Evolutionary conservation across 257 asterid species (phyloP), one percentile per base, ranked within the genome.

Genomic region (Petrea volubilis): DNA sequence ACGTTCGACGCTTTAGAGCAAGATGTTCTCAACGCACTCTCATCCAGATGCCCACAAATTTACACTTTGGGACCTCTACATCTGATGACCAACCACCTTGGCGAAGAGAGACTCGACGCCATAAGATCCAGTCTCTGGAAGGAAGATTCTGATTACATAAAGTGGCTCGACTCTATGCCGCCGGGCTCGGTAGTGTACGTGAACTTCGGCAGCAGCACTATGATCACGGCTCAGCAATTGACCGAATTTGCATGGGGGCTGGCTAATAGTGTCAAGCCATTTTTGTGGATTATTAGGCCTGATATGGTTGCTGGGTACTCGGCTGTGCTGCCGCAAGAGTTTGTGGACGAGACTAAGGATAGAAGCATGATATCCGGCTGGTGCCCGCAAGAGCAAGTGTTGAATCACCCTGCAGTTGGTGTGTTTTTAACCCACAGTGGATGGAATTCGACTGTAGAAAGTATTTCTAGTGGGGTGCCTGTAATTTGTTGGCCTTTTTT

Each of bases 271-370:
- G 66, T 64, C 67, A 81, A 84, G 62, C 74, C 78, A 0, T 84
- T 86, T 25, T 20, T 86, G n/a, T 86, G 92, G 92, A 74, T 86
- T 38, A n/a, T n/a, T n/a, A n/a, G n/a, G n/a, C n/a, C n/a, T n/a
- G n/a, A n/a, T n/a, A n/a, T n/a, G n/a, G n/a, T 77, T 86, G 66
- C 55, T 0, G 87, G 90, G 0, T 83, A 82, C 7, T 4, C 76
- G 2, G 88, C 88, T 0, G 72, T 80, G 77, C 10, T 84, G 75
- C 87, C 90, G 5, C 75, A 49, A 0, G 87, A 87, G 20, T 84
- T 87, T 12, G 24, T 69, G 44, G 23, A n/a, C 0, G 85, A 78
- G 75, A 87, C 85, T 0, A 27, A 77, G 74, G 87, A 73, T 21
- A 77, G 88, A 62, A 41, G 90, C 59, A 73, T 73, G 85, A 0